These are phyloP conservation scores for Botryosphaeria agaves DNA, from an alignment of 2,329 filamentous ascomycete species.

Conservation along the genomic window DNA sequence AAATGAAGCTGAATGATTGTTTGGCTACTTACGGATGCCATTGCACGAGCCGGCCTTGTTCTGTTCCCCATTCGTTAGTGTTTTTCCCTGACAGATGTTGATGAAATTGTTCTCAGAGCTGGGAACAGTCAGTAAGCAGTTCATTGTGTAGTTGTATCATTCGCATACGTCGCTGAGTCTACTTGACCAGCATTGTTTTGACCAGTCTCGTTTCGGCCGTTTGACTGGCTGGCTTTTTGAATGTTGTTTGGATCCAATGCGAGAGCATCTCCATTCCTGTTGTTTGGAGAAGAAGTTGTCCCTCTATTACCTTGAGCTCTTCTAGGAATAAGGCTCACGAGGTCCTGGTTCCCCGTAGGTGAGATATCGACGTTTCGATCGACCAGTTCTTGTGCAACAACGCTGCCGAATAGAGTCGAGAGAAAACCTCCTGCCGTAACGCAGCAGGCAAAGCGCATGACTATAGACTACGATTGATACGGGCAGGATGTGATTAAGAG, in stretches of 20 bases:
- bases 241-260: conserved; percentile 21
- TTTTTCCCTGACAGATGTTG: conserved; percentile 39
- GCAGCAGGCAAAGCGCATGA: too few species aligned
- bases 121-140: conserved; percentile 5
- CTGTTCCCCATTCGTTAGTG: conserved; percentile 37
- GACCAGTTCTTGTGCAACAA: too few species aligned
- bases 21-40: conserved; percentile 25
- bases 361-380: too few species aligned
- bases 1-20: not conserved
- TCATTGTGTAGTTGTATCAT: not conserved
- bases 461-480: too few species aligned
- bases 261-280: conserved; percentile 7
- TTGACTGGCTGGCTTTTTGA: conserved; percentile 22
- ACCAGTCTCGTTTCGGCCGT: conserved; percentile 20
- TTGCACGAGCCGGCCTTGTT: conserved; percentile 35
- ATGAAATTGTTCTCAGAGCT: conserved; percentile 39
- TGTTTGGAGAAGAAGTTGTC: too few species aligned
- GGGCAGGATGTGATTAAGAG: too few species aligned
- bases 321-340: too few species aligned
- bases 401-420: too few species aligned
- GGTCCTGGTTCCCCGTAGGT: too few species aligned
- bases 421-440: too few species aligned
- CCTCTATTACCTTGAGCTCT: too few species aligned
- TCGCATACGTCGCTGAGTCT: conserved; percentile 27
- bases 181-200: conserved; percentile 24